Evolutionary conservation across 2,329 filamentous ascomycete genomes (phyloP).

Genomic region (Colletotrichum chlorophyti): DNA sequence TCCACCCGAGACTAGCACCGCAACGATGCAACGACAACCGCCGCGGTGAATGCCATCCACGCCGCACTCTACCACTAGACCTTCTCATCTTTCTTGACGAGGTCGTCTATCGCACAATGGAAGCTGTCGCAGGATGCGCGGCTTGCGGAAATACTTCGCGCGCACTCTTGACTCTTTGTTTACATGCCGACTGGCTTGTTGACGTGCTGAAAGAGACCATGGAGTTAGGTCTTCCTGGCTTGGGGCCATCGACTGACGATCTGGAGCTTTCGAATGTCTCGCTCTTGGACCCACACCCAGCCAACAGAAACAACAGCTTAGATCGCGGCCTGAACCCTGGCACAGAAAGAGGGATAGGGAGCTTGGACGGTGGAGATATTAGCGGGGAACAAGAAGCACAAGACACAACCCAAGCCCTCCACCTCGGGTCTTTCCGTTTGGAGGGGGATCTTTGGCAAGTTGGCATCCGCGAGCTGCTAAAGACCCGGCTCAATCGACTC

Average conservation of each 20-base stretch:
- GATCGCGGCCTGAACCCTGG: too few species aligned
- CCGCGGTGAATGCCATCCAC: not conserved
- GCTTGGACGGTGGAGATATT: not conserved
- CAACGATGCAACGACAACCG: not conserved
- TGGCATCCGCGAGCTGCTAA: not conserved
- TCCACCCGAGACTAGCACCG: not conserved
- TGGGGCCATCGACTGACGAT: not conserved
- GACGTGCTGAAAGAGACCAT: constrained; percentile 2
- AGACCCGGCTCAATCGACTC: not conserved
- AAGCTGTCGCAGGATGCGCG: not conserved
- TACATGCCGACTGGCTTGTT: constrained; percentile 1
- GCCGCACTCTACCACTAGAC: not conserved
- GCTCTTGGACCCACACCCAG: not conserved
- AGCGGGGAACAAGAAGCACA: not conserved
- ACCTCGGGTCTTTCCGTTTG: not conserved
- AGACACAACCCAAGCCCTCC: not conserved
- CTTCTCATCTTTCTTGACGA: not conserved
- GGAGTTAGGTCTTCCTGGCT: not conserved
- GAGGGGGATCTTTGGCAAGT: constrained; percentile 1
- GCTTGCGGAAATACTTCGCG: not conserved
- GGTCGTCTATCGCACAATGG: not conserved
- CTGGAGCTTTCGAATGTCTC: not conserved
- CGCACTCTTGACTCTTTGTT: not conserved
- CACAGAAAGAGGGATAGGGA: not conserved
- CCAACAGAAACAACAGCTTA: too few species aligned